Conservation (phyloP, 495 filamentous ascomycete species). For the Aspergillus sparsus region DNA sequence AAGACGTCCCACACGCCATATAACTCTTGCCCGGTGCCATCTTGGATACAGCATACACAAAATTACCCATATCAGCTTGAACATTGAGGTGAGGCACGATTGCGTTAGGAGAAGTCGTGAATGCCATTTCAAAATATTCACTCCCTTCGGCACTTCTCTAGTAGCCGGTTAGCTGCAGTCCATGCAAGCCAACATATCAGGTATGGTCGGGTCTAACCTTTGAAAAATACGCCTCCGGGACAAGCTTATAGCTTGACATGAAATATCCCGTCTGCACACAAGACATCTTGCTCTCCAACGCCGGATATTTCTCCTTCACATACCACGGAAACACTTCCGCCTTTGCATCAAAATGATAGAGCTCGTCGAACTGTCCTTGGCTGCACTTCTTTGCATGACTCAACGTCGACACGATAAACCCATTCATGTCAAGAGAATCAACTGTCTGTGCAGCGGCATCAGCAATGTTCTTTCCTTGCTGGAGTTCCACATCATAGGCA, state of each 20-base stretch:
- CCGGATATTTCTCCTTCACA: conserved; percentile 24
- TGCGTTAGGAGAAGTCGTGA: conserved; percentile 32
- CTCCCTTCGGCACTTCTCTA: conserved; percentile 31
- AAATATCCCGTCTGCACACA: conserved; percentile 50
- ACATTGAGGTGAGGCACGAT: conserved; percentile 42
- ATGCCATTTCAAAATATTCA: conserved; percentile 37
- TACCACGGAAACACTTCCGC: conserved; percentile 37
- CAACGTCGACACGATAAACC: conserved; percentile 41
- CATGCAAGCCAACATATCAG: neutral
- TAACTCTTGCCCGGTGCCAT: conserved; percentile 45
- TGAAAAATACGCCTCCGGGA: conserved; percentile 39
- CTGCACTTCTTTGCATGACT: conserved; percentile 34
- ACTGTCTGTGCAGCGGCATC: conserved; percentile 47
- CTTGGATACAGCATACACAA: conserved; percentile 44
- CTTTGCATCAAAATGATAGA: conserved; percentile 48
- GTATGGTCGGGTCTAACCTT: neutral
- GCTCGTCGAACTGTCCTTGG: conserved; percentile 32
- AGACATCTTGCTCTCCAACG: conserved; percentile 37
- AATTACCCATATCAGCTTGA: conserved; percentile 41
- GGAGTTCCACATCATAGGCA: conserved; percentile 50
- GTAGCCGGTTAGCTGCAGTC: neutral
- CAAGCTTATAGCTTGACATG: conserved; percentile 39
- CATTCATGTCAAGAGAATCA: conserved; percentile 41
- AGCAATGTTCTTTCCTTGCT: conserved; percentile 52
- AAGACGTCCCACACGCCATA: conserved; percentile 40